Conservation (phyloP, 75 land plant genomes). For the Picea sitchensis region DNA sequence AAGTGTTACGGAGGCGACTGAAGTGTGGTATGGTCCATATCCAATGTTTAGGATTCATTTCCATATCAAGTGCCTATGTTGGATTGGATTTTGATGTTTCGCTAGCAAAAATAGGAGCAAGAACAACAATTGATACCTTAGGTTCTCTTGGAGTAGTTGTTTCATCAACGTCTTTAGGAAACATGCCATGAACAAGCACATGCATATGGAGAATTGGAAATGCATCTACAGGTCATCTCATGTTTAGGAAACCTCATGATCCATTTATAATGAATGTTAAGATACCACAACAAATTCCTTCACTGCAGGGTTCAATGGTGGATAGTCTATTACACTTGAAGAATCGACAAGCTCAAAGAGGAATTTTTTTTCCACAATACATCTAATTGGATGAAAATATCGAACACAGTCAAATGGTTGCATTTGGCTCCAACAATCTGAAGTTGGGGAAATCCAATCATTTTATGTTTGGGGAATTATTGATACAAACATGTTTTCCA, state of each 20-base stretch:
- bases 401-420: background rate
- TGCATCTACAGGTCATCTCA: conserved; percentile 33
- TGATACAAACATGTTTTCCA: background rate
- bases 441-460: background rate
- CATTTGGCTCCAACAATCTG: background rate
- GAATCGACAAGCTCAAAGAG: conserved; percentile 10
- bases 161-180: conserved; percentile 22
- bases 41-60: conserved; percentile 29
- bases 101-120: conserved; percentile 62
- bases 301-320: background rate
- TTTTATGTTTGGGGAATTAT: background rate
- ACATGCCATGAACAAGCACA: conserved; percentile 24
- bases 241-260: conserved; percentile 23
- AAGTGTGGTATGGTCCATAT: background rate
- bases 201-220: conserved; percentile 19
- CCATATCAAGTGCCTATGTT: conserved; percentile 47
- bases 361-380: conserved; percentile 18
- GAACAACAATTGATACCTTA: conserved; percentile 23
- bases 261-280: conserved; percentile 31
- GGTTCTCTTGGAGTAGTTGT: conserved; percentile 35
- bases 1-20: no score
- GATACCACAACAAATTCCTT: conserved; percentile 1
- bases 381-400: conserved; percentile 11
- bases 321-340: conserved; percentile 3
- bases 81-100: conserved; percentile 51